Percentiles rank a stretch among this genome's conserved stretches.
phyloP scores from a whole-genome alignment of 2,329 filamentous ascomycete genomes.

The Colletotrichum melonis region DNA sequence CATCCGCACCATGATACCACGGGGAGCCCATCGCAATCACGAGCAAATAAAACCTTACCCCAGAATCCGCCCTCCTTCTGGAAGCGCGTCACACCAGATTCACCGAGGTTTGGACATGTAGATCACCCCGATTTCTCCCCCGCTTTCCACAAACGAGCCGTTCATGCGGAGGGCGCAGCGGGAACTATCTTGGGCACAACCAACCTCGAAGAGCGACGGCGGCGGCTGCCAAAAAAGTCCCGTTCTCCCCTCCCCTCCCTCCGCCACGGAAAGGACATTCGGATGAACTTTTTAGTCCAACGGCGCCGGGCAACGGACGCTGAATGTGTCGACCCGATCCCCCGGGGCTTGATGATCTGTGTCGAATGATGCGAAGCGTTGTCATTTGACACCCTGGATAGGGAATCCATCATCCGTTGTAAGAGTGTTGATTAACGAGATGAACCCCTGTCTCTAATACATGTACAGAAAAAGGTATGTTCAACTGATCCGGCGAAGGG shows the following conservation, averaged over 20 bases:
- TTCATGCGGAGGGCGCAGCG: neutral
- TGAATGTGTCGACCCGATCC: neutral
- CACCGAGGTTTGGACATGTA: neutral
- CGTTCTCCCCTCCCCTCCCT: neutral
- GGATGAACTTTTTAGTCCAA: slow-evolving; percentile 22
- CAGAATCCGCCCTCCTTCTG: neutral
- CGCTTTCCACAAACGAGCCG: neutral
- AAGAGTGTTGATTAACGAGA: neutral
- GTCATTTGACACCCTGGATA: neutral
- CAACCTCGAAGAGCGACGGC: too few relatives aligned
- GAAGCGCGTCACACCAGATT: neutral
- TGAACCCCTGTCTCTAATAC: neutral
- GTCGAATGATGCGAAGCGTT: neutral
- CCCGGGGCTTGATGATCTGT: neutral
- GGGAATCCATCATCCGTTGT: neutral
- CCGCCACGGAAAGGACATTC: neutral
- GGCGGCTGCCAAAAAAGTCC: too few relatives aligned
- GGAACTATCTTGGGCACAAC: neutral
- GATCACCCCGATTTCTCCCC: neutral
- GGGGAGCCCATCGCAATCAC: neutral
- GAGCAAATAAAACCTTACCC: neutral
- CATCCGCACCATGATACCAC: neutral
- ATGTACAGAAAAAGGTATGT: neutral
- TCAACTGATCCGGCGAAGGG: neutral
- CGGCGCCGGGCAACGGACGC: neutral